Conservation (phyloP, 805 yeast species). For the Ogataea henricii region DNA sequence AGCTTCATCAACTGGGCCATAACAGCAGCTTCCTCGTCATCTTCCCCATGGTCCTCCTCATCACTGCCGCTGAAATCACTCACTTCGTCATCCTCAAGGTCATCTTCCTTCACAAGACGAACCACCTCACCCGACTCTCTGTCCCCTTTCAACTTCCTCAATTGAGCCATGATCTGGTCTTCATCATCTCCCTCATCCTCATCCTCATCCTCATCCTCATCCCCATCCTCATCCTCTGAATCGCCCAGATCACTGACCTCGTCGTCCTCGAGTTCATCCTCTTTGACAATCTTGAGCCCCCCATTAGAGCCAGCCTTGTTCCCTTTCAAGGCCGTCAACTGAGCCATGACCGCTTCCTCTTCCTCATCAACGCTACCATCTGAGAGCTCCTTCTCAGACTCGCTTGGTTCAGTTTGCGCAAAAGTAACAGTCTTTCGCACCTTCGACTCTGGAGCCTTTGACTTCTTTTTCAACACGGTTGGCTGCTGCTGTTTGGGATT, state of each 20-base stretch:
- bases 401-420: neutral
- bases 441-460: neutral
- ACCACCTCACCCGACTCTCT: conserved; percentile 34
- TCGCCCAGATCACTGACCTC: conserved; percentile 1
- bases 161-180: conserved; percentile 60
- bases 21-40: conserved; percentile 41
- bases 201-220: conserved; percentile 12
- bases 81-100: conserved; percentile 15
- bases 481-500: neutral
- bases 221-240: conserved; percentile 5
- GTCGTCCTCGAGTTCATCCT: conserved; percentile 24
- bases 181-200: conserved; percentile 29
- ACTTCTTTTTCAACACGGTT: neutral
- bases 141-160: conserved; percentile 55
- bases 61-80: conserved; percentile 8
- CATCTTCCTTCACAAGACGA: conserved; percentile 13
- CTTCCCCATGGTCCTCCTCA: conserved; percentile 12
- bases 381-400: conserved; percentile 5
- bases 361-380: conserved; percentile 24
- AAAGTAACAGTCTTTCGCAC: neutral
- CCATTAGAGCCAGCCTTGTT: conserved; percentile 24
- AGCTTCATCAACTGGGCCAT: conserved; percentile 71
- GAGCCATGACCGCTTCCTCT: conserved; percentile 29
- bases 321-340: conserved; percentile 29
- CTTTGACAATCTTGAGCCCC: conserved; percentile 34